Evolutionary conservation across 345 rosid genomes (phyloP).

Genomic region (Eucalyptus melliodora): DNA sequence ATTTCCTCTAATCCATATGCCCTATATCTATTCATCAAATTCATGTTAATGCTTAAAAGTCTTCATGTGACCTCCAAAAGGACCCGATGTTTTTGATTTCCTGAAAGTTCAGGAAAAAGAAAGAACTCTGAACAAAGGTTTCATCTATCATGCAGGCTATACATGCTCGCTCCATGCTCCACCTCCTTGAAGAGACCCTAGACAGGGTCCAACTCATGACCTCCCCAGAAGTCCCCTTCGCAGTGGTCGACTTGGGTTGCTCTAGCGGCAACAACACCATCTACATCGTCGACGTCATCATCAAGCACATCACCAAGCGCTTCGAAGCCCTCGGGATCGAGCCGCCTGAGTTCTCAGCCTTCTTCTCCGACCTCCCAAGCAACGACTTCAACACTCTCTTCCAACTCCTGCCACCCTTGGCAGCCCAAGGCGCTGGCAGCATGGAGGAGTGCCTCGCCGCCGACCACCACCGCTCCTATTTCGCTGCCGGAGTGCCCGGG

Average conservation of each 20-base stretch:
- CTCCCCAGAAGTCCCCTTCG: conserved; percentile 48
- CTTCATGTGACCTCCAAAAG: not conserved
- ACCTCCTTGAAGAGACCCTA: conserved; percentile 77
- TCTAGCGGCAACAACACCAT: conserved; percentile 76
- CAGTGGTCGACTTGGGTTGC: conserved; percentile 87
- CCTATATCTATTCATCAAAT: not conserved
- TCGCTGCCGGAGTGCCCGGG: conserved; percentile 83
- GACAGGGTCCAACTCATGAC: conserved; percentile 38
- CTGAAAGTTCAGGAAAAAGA: not conserved
- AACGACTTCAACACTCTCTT: conserved; percentile 95
- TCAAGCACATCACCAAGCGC: conserved; percentile 71
- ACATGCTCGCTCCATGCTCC: conserved; percentile 90
- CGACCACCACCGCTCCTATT: conserved; percentile 61
- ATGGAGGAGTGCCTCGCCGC: conserved; percentile 86
- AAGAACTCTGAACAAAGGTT: not conserved
- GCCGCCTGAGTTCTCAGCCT: conserved; percentile 74
- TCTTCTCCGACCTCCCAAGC: conserved; percentile 87
- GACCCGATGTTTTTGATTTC: not conserved
- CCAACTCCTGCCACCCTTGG: conserved; percentile 64
- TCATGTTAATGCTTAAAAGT: not conserved
- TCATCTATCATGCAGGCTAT: conserved; percentile 37
- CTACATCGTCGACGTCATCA: conserved; percentile 48
- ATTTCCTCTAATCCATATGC: not conserved
- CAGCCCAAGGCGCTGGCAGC: conserved; percentile 22
- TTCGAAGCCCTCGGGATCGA: conserved; percentile 40